Base-by-base conservation (phyloP, 2,329 filamentous ascomycete genomes). In the Ophiostoma piceae region DNA sequence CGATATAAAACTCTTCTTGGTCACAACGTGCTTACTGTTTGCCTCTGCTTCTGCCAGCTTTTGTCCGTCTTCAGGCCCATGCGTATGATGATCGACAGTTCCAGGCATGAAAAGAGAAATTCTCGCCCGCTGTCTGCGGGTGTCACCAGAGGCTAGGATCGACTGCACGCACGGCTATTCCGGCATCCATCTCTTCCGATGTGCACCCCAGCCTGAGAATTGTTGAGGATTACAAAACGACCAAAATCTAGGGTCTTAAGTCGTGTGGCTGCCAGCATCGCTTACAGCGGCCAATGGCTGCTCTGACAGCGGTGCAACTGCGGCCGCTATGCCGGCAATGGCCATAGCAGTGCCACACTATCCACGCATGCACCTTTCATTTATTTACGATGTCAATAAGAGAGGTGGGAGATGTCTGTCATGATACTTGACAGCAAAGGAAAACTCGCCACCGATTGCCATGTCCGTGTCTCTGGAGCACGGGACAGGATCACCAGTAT, bases 381-480 rank as follows among this genome's bases (percentile, higher is more conserved):
- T 14, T 14, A 41, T 12, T 14, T 41, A 12, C 12, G 12, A 41
- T 41, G 11, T 41, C 1, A 12, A 12, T 12, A 41, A 14, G 12
- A 2, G 11, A 12, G 39, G 3, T 14, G 11, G 39, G 12, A 41
- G 3, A 41, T 41, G 11, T 41, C 11, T 41, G 39, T 2, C 9
- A 12, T 41, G 9, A 41, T 14, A 41, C 39, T 41, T 41, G 39
- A 11, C 11, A 41, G 39, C 12, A 11, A 41, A 41, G 39, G 4
- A 12, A 3, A 2, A 12, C 12, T 9, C 14, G 14, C 26, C 26
- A 32, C 14, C 9, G 12, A 22, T 51, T 16, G 47, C 47, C 47
- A 51, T 19, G 47, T 51, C 47, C 47, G 47, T 51, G 47, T 51
- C 47, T n/a, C 47, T 51, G 47, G 47, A 51, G 47, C 47, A 51